Conservation (phyloP, 2,329 filamentous ascomycete species). For the Chaetomium olivaceum region DNA sequence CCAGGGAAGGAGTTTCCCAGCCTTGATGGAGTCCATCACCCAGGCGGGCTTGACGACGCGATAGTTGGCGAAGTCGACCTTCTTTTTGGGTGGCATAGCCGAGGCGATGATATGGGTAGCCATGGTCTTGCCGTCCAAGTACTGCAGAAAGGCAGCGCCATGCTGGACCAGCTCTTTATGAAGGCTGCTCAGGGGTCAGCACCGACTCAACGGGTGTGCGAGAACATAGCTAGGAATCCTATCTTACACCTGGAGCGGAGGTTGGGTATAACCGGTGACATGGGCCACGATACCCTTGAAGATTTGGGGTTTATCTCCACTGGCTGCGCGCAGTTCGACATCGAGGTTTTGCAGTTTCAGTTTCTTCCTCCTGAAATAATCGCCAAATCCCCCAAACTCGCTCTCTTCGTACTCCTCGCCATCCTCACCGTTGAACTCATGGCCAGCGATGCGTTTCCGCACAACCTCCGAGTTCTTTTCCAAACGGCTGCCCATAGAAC, state of each 20-base stretch:
- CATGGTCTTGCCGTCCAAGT: conserved; percentile 89
- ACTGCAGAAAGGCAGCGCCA: conserved; percentile 94
- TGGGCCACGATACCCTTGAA: conserved; percentile 91
- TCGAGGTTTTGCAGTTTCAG: conserved; percentile 96
- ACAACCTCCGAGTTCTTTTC: conserved; percentile 64
- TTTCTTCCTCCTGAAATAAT: conserved; percentile 95
- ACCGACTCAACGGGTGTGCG: background rate
- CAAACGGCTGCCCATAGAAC: conserved; percentile 59
- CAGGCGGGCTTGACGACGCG: conserved; percentile 92
- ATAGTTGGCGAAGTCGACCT: conserved; percentile 82
- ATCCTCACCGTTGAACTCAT: conserved; percentile 76
- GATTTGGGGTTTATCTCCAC: conserved; percentile 72
- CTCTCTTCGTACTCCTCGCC: conserved; percentile 91
- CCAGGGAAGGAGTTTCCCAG: conserved; percentile 83
- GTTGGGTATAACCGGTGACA: conserved; percentile 95
- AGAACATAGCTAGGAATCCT: too few species aligned
- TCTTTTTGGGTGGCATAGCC: conserved; percentile 87
- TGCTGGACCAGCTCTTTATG: conserved; percentile 85
- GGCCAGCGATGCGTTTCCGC: conserved; percentile 61
- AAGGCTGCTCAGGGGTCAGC: conserved; percentile 49
- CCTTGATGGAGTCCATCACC: conserved; percentile 85
- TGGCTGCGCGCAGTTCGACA: conserved; percentile 70
- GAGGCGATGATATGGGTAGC: conserved; percentile 96
- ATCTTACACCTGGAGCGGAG: conserved; percentile 73
- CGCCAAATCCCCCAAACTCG: conserved; percentile 81